Evolutionary conservation across 345 rosid species (phyloP).

Genomic region (Moricandia moricandioides): DNA sequence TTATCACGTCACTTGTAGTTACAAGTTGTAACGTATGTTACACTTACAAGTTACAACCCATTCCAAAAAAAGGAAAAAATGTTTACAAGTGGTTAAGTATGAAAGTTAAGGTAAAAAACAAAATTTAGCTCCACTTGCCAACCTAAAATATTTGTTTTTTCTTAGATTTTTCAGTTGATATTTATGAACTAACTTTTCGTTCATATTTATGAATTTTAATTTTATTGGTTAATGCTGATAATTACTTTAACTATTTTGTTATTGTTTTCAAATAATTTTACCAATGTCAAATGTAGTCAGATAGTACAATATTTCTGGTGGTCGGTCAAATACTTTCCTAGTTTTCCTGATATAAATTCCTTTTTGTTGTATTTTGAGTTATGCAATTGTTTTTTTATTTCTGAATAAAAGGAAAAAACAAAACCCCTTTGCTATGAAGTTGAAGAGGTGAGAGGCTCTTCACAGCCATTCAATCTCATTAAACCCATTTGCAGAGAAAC

Average conservation of each 20-base stretch:
- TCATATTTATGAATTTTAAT: neutral
- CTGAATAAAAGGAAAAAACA: neutral
- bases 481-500: neutral
- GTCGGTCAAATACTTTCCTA: neutral
- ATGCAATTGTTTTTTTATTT: neutral
- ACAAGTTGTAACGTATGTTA: neutral
- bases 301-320: neutral
- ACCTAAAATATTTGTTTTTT: neutral
- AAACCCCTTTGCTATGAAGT: neutral
- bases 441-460: constrained; percentile 29
- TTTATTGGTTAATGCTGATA: no score
- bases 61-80: neutral
- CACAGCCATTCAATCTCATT: constrained; percentile 30
- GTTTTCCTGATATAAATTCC: neutral
- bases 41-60: no score
- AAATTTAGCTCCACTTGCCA: neutral
- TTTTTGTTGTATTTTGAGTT: neutral
- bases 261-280: no score
- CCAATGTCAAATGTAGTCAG: neutral
- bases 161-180: neutral
- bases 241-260: no score
- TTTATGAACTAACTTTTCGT: neutral
- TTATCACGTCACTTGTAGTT: constrained; percentile 6
- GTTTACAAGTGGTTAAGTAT: neutral
- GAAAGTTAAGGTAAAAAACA: neutral